Percentiles rank a stretch among this genome's conserved stretches.
Conservation (phyloP, 208 protist species). For the Acanthamoeba healyi region DNA sequence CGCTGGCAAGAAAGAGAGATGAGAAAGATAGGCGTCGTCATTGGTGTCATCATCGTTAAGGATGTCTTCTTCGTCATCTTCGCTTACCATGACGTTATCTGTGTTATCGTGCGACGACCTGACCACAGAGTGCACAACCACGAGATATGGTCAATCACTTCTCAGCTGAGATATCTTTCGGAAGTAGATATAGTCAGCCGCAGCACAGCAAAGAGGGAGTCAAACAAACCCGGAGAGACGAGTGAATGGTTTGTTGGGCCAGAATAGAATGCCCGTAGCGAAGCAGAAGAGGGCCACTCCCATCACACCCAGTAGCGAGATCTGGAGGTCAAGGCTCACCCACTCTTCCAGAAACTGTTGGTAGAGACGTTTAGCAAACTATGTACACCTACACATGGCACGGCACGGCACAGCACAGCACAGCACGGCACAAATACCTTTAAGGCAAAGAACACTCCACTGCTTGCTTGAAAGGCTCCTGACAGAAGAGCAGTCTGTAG, state of each 20-base stretch:
- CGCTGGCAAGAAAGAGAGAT: neutral
- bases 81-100: slow-evolving; percentile 30
- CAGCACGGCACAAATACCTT: neutral
- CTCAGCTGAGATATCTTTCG: too few species aligned
- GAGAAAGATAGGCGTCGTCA: slow-evolving; percentile 20
- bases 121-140: too few species aligned
- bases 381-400: neutral
- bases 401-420: too few species aligned
- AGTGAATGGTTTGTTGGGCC: slow-evolving; percentile 14
- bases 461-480: slow-evolving; percentile 10
- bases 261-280: neutral
- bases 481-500: neutral
- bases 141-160: too few species aligned
- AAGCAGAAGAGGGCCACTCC: slow-evolving; percentile 29
- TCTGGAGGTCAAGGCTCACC: neutral
- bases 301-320: neutral
- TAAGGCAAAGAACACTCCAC: slow-evolving; percentile 10
- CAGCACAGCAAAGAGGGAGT: neutral
- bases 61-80: neutral
- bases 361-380: too few species aligned
- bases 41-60: neutral
- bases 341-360: slow-evolving; percentile 32
- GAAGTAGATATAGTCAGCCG: too few species aligned
- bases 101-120: too few species aligned
- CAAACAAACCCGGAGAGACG: neutral